Evolutionary conservation across 176 grass and related monocot species (phyloP).

Genomic region (Eleusine indica): DNA sequence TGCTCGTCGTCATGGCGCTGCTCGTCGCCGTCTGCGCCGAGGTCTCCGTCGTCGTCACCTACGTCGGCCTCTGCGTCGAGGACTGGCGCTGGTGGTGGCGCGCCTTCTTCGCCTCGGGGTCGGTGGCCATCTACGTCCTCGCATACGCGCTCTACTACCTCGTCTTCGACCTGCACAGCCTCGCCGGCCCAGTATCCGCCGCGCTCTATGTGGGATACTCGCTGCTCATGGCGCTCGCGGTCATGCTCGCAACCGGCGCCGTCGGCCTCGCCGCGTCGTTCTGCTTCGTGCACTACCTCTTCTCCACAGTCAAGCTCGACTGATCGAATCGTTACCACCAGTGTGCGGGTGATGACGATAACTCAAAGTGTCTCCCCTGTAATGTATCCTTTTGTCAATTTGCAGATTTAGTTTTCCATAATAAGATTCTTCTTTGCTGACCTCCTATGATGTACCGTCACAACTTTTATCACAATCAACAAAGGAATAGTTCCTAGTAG

Average conservation of each 20-base stretch:
- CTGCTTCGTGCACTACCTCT: slow-evolving; percentile 67
- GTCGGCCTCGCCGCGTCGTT: slow-evolving; percentile 65
- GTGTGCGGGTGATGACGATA: too few relatives aligned
- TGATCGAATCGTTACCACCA: slow-evolving; percentile 13
- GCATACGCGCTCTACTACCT: slow-evolving; percentile 69
- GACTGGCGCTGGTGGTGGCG: slow-evolving; percentile 87
- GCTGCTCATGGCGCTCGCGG: slow-evolving; percentile 67
- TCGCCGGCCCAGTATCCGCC: slow-evolving; percentile 66
- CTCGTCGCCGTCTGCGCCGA: slow-evolving; percentile 67
- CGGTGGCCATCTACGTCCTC: slow-evolving; percentile 61
- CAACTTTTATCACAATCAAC: too few relatives aligned
- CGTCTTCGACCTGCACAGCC: slow-evolving; percentile 73
- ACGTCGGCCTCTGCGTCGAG: slow-evolving; percentile 62
- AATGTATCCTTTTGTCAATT: neutral
- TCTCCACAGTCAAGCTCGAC: slow-evolving; percentile 78
- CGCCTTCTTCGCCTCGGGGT: slow-evolving; percentile 73
- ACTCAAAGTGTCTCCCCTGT: neutral
- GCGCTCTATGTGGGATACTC: slow-evolving; percentile 73
- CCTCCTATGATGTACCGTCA: too few relatives aligned
- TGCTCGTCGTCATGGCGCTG: slow-evolving; percentile 60
- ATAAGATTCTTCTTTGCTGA: too few relatives aligned
- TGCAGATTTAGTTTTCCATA: too few relatives aligned
- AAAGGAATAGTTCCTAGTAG: too few relatives aligned
- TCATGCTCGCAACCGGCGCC: slow-evolving; percentile 79
- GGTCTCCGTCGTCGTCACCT: slow-evolving; percentile 68